Percentiles rank a stretch among this genome's conserved stretches.
These are phyloP conservation scores for Blastobotrys ciferrii DNA, from an alignment of 1,139 yeast genomes.

Conservation along the genomic window DNA sequence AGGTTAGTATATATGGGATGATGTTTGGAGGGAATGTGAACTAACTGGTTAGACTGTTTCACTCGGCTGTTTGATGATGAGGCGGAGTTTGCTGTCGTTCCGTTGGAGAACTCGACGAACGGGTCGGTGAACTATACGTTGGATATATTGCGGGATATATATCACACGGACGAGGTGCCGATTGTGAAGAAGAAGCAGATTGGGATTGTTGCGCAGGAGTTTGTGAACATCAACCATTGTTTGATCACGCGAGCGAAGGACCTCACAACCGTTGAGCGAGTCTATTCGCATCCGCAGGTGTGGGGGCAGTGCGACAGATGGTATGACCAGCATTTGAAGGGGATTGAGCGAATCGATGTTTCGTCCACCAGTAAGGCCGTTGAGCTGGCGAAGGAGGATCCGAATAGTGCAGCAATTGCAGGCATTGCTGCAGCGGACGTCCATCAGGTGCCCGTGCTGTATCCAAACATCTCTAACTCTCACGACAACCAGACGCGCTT, in stretches of 20 bases:
- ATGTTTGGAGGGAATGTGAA: neutral
- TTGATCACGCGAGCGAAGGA: constrained; percentile 49
- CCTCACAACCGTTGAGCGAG: constrained; percentile 47
- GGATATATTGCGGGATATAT: constrained; percentile 70
- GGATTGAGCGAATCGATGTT: constrained; percentile 50
- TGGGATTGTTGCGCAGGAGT: constrained; percentile 66
- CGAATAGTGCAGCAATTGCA: constrained; percentile 54
- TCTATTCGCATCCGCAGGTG: constrained; percentile 95
- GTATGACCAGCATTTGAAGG: constrained; percentile 38
- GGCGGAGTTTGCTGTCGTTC: constrained; percentile 77
- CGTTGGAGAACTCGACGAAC: constrained; percentile 91
- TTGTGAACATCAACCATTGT: constrained; percentile 79
- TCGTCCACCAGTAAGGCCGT: constrained; percentile 87
- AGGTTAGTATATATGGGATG: constrained; percentile 20
- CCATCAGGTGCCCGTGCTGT: constrained; percentile 57
- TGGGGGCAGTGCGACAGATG: constrained; percentile 86
- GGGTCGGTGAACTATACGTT: constrained; percentile 88
- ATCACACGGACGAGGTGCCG: constrained; percentile 35
- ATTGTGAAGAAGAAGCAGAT: neutral
- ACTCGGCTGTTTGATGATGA: constrained; percentile 43
- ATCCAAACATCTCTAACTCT: constrained; percentile 63
- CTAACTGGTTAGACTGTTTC: constrained; percentile 52
- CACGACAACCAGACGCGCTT: constrained; percentile 82
- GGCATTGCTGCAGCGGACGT: constrained; percentile 62
- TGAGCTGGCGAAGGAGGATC: constrained; percentile 47